Conservation (phyloP, 768 basidiomycete species). For the Daedalea quercina region DNA sequence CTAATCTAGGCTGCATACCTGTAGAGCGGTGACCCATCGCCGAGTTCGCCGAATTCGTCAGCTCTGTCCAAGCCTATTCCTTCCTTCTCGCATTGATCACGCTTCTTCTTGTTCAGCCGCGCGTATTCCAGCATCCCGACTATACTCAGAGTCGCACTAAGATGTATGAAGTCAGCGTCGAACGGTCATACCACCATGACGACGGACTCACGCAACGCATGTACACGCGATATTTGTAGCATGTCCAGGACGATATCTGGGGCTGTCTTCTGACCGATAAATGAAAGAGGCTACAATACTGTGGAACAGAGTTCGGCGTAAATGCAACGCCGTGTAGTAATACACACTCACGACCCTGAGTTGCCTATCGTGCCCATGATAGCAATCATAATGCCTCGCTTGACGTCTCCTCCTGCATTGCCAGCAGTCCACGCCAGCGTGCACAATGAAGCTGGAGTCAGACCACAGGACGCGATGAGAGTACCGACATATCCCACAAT, state of each 20-base stretch:
- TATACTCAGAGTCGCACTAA: slow-evolving; percentile 1
- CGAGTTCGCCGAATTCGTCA: slow-evolving; percentile 41
- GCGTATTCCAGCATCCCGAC: not conserved
- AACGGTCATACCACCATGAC: not conserved
- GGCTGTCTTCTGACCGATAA: slow-evolving; percentile 20
- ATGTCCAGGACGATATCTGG: slow-evolving; percentile 11
- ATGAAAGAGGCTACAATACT: slow-evolving; percentile 39
- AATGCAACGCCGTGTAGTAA: not conserved
- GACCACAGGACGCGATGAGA: slow-evolving; percentile 44
- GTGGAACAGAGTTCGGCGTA: not conserved
- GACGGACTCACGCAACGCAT: not conserved
- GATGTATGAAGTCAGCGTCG: not conserved
- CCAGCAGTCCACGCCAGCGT: slow-evolving; percentile 48
- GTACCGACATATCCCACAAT: slow-evolving; percentile 37
- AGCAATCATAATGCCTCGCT: slow-evolving; percentile 44
- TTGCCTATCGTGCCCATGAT: slow-evolving; percentile 51
- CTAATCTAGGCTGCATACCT: slow-evolving; percentile 24
- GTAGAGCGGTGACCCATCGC: slow-evolving; percentile 51
- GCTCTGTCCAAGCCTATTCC: slow-evolving; percentile 34
- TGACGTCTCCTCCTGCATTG: slow-evolving; percentile 49
- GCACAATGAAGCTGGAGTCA: slow-evolving; percentile 43
- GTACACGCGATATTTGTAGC: slow-evolving; percentile 6
- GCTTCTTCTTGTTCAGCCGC: not conserved
- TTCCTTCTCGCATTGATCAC: slow-evolving; percentile 32
- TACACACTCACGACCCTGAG: slow-evolving; percentile 36